Percentiles rank a stretch among this genome's conserved stretches.
phyloP scores from a whole-genome alignment of 495 filamentous ascomycete species.

The Podospora anserina region DNA sequence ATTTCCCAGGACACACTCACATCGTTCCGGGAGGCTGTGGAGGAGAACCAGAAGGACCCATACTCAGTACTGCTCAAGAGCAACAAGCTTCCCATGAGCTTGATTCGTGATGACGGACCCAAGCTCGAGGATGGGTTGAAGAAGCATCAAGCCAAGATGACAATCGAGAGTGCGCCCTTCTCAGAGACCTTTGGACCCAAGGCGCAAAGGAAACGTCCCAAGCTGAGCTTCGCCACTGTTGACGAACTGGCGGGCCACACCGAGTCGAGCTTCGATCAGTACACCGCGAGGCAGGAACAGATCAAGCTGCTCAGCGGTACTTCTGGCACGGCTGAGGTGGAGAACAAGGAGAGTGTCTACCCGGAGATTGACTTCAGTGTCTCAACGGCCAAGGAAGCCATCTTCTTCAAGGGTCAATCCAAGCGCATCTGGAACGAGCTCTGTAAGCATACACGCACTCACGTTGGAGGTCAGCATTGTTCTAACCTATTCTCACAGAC shows the following conservation, averaged over 20 bases:
- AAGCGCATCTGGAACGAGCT: conserved; percentile 98
- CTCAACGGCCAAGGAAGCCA: conserved; percentile 73
- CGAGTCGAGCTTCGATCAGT: conserved; percentile 71
- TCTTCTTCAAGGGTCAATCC: conserved; percentile 91
- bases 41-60: conserved; percentile 82
- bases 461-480: not conserved
- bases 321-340: conserved; percentile 48
- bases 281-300: conserved; percentile 73
- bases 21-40: conserved; percentile 88
- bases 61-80: conserved; percentile 87
- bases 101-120: conserved; percentile 35
- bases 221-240: conserved; percentile 74
- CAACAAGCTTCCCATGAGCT: conserved; percentile 63
- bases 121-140: conserved; percentile 75
- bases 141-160: conserved; percentile 91
- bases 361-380: conserved; percentile 51
- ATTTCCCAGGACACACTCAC: conserved; percentile 62
- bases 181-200: conserved; percentile 91
- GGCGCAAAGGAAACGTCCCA: conserved; percentile 84
- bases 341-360: conserved; percentile 44
- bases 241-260: conserved; percentile 79
- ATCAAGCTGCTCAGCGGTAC: conserved; percentile 67
- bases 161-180: conserved; percentile 82
- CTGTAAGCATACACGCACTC: conserved; percentile 44
- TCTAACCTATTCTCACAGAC: conserved; percentile 28